Evolutionary conservation across 2,329 filamentous ascomycete genomes (phyloP).

Genomic region (Colletotrichum nymphaeae): DNA sequence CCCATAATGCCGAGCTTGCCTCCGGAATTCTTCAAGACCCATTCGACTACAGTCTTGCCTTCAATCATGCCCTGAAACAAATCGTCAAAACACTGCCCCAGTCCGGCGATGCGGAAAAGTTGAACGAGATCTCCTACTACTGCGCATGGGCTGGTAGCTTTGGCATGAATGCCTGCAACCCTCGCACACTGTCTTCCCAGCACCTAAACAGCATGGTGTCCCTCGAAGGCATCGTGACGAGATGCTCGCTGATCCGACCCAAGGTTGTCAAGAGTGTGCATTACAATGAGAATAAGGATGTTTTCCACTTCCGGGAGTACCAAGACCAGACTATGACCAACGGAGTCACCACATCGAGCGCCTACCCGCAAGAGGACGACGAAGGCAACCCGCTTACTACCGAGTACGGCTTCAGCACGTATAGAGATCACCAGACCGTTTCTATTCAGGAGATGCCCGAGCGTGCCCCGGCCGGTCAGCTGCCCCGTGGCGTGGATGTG

Average conservation of each 20-base stretch:
- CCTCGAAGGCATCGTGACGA: conserved; percentile 96
- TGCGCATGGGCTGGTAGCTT: conserved; percentile 98
- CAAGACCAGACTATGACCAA: conserved; percentile 98
- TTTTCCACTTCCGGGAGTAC: conserved; percentile 91
- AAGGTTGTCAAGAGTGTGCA: conserved; percentile 99
- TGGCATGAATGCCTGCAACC: conserved; percentile 94
- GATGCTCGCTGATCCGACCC: conserved; percentile 92
- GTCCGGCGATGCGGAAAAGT: conserved; percentile 79
- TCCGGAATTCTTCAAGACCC: conserved; percentile 82
- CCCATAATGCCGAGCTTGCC: conserved; percentile 86
- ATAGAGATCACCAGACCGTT: conserved; percentile 96
- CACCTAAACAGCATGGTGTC: conserved; percentile 98
- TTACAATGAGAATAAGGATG: conserved; percentile 88
- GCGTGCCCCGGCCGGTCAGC: conserved; percentile 91
- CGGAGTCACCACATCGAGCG: conserved; percentile 87
- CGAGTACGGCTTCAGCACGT: conserved; percentile 95
- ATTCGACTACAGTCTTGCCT: conserved; percentile 89
- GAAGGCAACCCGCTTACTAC: conserved; percentile 92
- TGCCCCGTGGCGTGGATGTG: conserved; percentile 95
- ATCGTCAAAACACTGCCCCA: conserved; percentile 85
- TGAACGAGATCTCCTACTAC: conserved; percentile 88
- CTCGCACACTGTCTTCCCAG: conserved; percentile 87
- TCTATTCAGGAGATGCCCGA: conserved; percentile 99
- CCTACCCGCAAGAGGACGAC: conserved; percentile 94
- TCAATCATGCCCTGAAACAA: conserved; percentile 90